Evolutionary conservation across 202 grass and related monocot species (phyloP), one percentile per base, ranked within the genome.

Genomic region (Setaria italica): DNA sequence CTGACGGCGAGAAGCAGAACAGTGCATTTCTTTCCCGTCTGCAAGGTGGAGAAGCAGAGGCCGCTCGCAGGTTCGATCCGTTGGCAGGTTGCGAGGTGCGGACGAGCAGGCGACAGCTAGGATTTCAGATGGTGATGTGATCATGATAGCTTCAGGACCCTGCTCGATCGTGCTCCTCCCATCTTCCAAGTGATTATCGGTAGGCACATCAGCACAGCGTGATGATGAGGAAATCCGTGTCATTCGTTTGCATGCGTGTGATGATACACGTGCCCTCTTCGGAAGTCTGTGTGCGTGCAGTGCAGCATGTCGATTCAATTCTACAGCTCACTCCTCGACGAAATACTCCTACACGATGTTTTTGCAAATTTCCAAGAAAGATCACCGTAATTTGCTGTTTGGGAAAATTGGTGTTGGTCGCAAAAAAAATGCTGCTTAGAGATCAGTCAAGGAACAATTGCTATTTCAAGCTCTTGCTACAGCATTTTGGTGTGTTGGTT

Each of bases 81-180:
- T 30, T 42, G 41, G 80, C 78, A 29, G 7, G 37, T 33, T 42
- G 10, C 49, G 4, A 9, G 43, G 39, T 49, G 41, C 29, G 70
- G 70, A 65, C 33, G 43, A 32, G 64, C 54, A 19, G 47, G 65
- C n/a, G 67, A 64, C 67, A 67, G 75, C 81, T 79, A 11, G 15
- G 75, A 35, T 25, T 58, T 66, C 80, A 34, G 51, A 73, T 45
- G 5, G 11, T 46, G 46, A 58, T 9, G 16, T 45, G 46, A 62
- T 56, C 66, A 39, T 88, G 21, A 66, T 35, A 4, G 55, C 19
- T 63, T 35, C 56, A 25, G 72, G 11, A 2, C 3, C 47, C 1
- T 10, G 74, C 37, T 7, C 0, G 35, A 37, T 37, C 54, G 6
- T 45, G 33, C 54, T 37, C 47, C 62, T 51, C 17, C 6, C 1